phyloP scores from a whole-genome alignment of 441 rosid genomes.

The Corymbia calophylla region DNA sequence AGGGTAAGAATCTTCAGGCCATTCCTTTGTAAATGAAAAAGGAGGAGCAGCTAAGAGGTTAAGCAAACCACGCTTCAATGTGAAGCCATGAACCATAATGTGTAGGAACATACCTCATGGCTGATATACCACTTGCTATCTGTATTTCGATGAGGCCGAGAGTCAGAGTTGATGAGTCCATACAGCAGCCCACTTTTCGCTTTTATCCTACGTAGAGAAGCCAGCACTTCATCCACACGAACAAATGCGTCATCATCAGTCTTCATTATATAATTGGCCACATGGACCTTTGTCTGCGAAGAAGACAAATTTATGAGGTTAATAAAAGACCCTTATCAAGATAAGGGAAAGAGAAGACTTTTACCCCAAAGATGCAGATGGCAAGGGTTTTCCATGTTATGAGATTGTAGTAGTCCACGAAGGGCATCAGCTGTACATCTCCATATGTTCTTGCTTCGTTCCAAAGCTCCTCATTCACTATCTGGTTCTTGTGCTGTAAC shows the following conservation, averaged over 20 bases:
- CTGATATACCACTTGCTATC: conserved; percentile 98
- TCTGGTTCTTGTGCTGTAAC: conserved; percentile 89
- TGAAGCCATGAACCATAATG: not conserved
- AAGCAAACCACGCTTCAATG: not conserved
- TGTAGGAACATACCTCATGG: conserved; percentile 47
- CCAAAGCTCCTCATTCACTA: conserved; percentile 92
- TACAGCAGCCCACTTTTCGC: conserved; percentile 64
- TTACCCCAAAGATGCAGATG: conserved; percentile 96
- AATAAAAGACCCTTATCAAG: conserved; percentile 10
- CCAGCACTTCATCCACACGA: conserved; percentile 78
- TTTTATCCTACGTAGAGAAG: conserved; percentile 54
- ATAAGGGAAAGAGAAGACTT: conserved; percentile 15
- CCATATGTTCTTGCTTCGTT: conserved; percentile 77
- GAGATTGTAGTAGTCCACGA: conserved; percentile 93
- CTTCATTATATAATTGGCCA: conserved; percentile 93
- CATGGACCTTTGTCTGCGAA: conserved; percentile 63
- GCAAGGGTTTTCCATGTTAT: conserved; percentile 98
- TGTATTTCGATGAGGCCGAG: conserved; percentile 71
- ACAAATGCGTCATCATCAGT: conserved; percentile 98
- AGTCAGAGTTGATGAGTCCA: conserved; percentile 82
- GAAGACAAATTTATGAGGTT: conserved; percentile 17
- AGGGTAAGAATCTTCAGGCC: conserved; percentile 74
- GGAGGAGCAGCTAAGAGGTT: not conserved
- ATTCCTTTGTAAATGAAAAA: conserved; percentile 44
- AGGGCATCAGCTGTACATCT: conserved; percentile 93